Evolutionary conservation across 345 rosid species (phyloP), one percentile per base, ranked within the genome.

Genomic region (Physaria fendleri): DNA sequence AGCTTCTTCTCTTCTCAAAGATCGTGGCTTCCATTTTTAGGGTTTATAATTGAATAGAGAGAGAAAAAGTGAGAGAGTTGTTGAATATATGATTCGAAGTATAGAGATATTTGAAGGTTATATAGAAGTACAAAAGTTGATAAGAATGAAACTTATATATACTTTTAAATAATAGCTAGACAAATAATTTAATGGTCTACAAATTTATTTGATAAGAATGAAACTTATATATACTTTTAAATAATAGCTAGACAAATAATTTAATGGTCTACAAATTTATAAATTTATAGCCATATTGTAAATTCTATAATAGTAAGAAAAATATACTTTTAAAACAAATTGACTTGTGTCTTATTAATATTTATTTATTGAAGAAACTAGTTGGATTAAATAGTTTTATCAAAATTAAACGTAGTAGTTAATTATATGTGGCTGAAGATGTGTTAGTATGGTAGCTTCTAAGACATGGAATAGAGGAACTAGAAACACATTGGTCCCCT

Each of bases 21-120:
- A 72, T 67, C 11, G 72, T 68, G 16, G 71, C 70, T 66, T 78
- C 84, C 89, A 77, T 64, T 35, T 65, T 43, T 14, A 3, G 13
- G 13, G 24, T 22, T 22, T 22, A 22, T 22, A 22, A 22, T 22
- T 22, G 24, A 2, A 22, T 22, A 40, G 33, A 61, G 71, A 48
- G 68, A 33, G 44, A 30, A 4, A 35, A 33, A 58, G 71, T 44
- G 44, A 15, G 64, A 32, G 77, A 71, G 76, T 75, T 65, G 80
- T 74, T 75, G 74, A 15, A 53, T 73, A 53, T 73, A 51, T 71
- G 78, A 66, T 74, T 45, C 56, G 35, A 51, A 48, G 25, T 47
- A 59, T 47, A 59, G 21, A 29, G 37, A 45, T 48, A 34, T 59
- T 55, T 28, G 46, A 17, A 50, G 46, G 61, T 17, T 66, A 80